Conservation (phyloP, 176 grass and related monocot genomes). For the Aegilops umbellulata region DNA sequence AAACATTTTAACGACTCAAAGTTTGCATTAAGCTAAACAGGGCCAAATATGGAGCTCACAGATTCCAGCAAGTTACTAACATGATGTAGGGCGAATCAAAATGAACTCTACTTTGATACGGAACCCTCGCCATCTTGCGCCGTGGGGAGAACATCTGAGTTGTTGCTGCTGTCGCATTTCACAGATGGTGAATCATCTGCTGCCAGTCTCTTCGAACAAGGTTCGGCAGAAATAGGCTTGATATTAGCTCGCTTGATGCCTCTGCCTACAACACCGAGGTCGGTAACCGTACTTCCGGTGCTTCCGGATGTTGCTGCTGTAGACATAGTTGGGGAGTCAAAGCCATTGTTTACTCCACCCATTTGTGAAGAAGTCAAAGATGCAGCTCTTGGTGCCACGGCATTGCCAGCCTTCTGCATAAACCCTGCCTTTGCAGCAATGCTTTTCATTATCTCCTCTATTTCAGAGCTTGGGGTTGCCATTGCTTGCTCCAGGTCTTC, state of each 20-base stretch:
- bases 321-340: slow-evolving; percentile 70
- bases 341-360: slow-evolving; percentile 53
- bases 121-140: slow-evolving; percentile 25
- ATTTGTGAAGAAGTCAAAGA: slow-evolving; percentile 73
- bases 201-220: slow-evolving; percentile 33
- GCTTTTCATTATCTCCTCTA: slow-evolving; percentile 46
- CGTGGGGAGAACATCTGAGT: slow-evolving; percentile 1
- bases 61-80: slow-evolving; percentile 19
- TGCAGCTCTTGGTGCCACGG: slow-evolving; percentile 39
- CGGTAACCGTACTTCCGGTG: slow-evolving; percentile 63
- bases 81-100: not conserved
- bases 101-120: slow-evolving; percentile 32
- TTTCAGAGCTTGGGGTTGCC: slow-evolving; percentile 38
- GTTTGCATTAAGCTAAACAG: not conserved
- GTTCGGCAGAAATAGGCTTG: slow-evolving; percentile 47
- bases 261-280: slow-evolving; percentile 93
- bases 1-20: not conserved
- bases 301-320: slow-evolving; percentile 62
- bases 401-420: slow-evolving; percentile 34
- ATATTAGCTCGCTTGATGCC: slow-evolving; percentile 78
- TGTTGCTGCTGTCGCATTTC: slow-evolving; percentile 37
- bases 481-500: slow-evolving; percentile 84
- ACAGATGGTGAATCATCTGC: slow-evolving; percentile 26
- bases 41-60: not conserved
- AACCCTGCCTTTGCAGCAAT: slow-evolving; percentile 31